These are phyloP conservation scores for Cryphonectria radicalis DNA, from an alignment of 2,329 filamentous ascomycete genomes.

Conservation along the genomic window DNA sequence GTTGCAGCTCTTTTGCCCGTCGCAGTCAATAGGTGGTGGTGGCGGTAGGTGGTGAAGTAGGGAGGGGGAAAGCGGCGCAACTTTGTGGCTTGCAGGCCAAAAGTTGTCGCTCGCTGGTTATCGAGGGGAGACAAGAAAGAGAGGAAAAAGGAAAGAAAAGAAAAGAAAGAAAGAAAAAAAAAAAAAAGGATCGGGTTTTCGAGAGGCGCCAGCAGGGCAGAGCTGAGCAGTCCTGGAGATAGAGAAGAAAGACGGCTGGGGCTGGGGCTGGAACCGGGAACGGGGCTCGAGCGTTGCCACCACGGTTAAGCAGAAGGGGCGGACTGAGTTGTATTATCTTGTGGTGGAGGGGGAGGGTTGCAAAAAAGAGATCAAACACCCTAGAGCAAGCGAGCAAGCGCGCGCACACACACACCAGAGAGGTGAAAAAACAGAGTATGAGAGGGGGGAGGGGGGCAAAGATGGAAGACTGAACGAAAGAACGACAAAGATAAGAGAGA, in stretches of 20 bases:
- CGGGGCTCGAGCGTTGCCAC: constrained; percentile 6
- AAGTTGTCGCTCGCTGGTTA: neutral
- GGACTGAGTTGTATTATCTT: neutral
- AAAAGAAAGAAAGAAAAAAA: neutral
- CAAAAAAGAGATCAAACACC: neutral
- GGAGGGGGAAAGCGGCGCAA: neutral
- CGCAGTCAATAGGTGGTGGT: neutral
- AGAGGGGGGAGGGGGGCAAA: neutral
- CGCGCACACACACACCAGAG: neutral
- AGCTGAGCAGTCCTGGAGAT: neutral
- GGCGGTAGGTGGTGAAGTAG: neutral
- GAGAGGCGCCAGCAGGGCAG: neutral
- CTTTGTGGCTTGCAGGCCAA: neutral
- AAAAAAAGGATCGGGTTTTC: neutral
- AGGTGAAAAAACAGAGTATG: neutral
- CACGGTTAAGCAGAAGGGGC: neutral
- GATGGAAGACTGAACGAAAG: neutral
- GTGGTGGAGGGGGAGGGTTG: neutral
- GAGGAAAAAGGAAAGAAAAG: neutral
- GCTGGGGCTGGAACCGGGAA: neutral
- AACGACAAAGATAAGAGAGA: neutral
- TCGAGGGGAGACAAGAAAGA: neutral
- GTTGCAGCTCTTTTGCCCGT: neutral
- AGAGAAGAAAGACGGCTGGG: neutral
- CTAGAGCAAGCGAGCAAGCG: neutral